Evolutionary conservation across 192 early-diverging fungal species (phyloP), one percentile per base, ranked within the genome.

Genomic region (Entomortierella chlamydospora): DNA sequence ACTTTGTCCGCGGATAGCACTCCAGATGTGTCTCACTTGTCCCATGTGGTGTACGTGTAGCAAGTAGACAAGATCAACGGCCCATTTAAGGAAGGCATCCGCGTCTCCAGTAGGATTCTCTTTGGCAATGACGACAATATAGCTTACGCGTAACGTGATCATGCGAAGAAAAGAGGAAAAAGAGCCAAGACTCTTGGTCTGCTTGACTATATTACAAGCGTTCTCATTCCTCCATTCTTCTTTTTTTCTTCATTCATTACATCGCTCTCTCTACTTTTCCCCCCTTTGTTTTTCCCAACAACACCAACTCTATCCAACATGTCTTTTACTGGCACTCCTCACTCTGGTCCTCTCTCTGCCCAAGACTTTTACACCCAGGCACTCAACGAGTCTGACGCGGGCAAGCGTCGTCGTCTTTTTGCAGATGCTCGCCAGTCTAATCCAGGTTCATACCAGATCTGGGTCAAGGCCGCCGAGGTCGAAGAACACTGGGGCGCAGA

Each of bases 401-500:
- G 57, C 62, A 79, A 79, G 62, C 76, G 76, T 39, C 76, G 76
- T 30, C 76, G 76, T 39, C 15, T 79, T 15, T 79, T 79, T 58
- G 76, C 76, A n/a, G 76, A 79, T 61, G 76, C 68, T 26, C 67
- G 76, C 23, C 62, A 64, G 30, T 70, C 76, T 17, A 70, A 70
- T 62, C 76, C 76, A 28, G 42, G 25, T 23, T 66, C 61, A 25
- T 70, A 79, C n/a, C 61, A 70, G 57, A 55, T 70, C 37, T 79
- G 76, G 76, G 76, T 79, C 56, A 79, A 79, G 68, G 76, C 76
- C 1, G 76, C 76, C 23, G 76, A 79, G 43, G 68, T 70, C 30
- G 76, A 79, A 41, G 76, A 79, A 52, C 76, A 79, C 43, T 79
- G 67, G 67, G 76, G 76, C 20, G 76, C 76, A 29, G 76, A 79